phyloP scores from a whole-genome alignment of 805 yeast genomes.

The Kuraishia cidri region DNA sequence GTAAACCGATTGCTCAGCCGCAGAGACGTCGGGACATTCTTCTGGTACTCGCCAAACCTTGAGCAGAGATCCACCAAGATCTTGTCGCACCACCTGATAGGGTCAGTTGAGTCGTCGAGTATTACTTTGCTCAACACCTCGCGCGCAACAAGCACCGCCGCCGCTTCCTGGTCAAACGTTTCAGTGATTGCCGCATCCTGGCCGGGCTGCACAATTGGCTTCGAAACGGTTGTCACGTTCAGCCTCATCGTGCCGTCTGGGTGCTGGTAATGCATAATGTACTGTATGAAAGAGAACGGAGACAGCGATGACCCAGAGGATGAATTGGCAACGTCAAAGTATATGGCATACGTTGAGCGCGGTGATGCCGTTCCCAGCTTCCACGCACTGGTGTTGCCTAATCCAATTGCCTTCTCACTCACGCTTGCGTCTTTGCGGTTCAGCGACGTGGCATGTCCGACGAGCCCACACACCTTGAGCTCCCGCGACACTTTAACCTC shows the following conservation, averaged over 20 bases:
- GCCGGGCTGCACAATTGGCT: slow-evolving; percentile 29
- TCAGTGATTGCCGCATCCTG: slow-evolving; percentile 30
- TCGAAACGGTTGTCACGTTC: slow-evolving; percentile 50
- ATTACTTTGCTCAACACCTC: slow-evolving; percentile 35
- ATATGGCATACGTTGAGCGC: slow-evolving; percentile 50
- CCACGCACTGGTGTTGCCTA: slow-evolving; percentile 50
- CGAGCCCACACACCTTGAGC: slow-evolving; percentile 45
- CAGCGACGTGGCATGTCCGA: slow-evolving; percentile 54
- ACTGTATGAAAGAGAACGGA: slow-evolving; percentile 35
- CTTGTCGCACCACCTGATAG: slow-evolving; percentile 43
- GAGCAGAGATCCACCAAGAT: slow-evolving; percentile 35
- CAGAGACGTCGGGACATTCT: slow-evolving; percentile 38
- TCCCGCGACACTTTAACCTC: slow-evolving; percentile 45
- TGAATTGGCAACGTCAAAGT: slow-evolving; percentile 36
- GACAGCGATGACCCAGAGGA: slow-evolving; percentile 19
- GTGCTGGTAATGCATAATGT: slow-evolving; percentile 54
- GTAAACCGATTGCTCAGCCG: slow-evolving; percentile 38
- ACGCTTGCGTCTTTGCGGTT: slow-evolving; percentile 20
- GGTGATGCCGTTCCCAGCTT: slow-evolving; percentile 46
- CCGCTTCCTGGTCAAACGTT: slow-evolving; percentile 64
- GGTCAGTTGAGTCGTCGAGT: slow-evolving; percentile 24
- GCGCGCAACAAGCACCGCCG: slow-evolving; percentile 52
- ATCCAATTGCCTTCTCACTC: slow-evolving; percentile 30
- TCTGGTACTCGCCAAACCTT: slow-evolving; percentile 36
- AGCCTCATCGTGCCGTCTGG: slow-evolving; percentile 47